Evolutionary conservation across 176 grass and related monocot species (phyloP).

Genomic region (Juncus inflexus): DNA sequence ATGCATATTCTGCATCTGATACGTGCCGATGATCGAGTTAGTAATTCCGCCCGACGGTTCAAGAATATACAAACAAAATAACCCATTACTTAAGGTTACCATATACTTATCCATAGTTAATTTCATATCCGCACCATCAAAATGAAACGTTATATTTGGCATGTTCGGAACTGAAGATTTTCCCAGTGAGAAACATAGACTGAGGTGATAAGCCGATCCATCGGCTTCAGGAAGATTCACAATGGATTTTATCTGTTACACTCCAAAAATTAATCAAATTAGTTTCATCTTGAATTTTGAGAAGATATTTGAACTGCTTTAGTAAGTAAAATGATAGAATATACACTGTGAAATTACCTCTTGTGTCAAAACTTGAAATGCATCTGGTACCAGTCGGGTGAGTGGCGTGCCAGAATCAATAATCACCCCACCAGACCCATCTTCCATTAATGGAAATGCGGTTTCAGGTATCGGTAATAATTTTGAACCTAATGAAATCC

Average conservation of each 20-base stretch:
- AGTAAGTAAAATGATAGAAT: no score
- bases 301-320: no score
- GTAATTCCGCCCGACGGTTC: not conserved
- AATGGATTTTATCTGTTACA: no score
- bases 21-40: slow-evolving; percentile 9
- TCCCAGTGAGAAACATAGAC: slow-evolving; percentile 43
- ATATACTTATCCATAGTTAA: slow-evolving; percentile 54
- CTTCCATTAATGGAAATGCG: slow-evolving; percentile 27
- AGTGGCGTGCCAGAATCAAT: slow-evolving; percentile 63
- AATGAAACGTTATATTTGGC: slow-evolving; percentile 46
- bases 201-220: slow-evolving; percentile 28
- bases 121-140: slow-evolving; percentile 48
- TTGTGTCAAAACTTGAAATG: slow-evolving; percentile 29
- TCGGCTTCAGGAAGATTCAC: slow-evolving; percentile 28
- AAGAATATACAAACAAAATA: slow-evolving; percentile 13
- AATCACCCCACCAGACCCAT: slow-evolving; percentile 55
- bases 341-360: slow-evolving; percentile 14
- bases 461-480: slow-evolving; percentile 17
- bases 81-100: slow-evolving; percentile 4
- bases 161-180: slow-evolving; percentile 22
- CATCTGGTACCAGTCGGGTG: slow-evolving; percentile 30
- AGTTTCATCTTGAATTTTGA: no score
- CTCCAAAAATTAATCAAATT: no score
- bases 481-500: slow-evolving; percentile 46
- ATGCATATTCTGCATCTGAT: slow-evolving; percentile 18